phyloP scores from a whole-genome alignment of 2,329 filamentous ascomycete species.

The Raffaelea arxii region DNA sequence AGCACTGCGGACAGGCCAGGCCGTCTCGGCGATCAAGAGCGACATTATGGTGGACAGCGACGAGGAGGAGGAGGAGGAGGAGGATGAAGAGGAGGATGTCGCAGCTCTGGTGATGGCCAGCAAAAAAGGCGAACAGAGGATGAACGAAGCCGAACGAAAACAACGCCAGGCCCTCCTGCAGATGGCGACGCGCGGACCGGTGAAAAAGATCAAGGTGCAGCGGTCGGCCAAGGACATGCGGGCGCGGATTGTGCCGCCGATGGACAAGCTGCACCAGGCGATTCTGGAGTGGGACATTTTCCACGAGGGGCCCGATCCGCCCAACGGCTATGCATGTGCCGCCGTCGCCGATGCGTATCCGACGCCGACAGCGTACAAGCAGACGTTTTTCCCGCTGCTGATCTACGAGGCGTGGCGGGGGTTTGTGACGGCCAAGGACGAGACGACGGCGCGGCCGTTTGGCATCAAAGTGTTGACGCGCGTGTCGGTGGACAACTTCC shows the following conservation, averaged over 20 bases:
- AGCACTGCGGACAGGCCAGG: constrained; percentile 44
- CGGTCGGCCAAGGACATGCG: constrained; percentile 89
- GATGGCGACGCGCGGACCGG: constrained; percentile 46
- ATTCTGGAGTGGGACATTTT: constrained; percentile 96
- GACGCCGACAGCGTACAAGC: constrained; percentile 70
- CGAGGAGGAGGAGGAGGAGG: constrained; percentile 58
- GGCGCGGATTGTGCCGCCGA: constrained; percentile 80
- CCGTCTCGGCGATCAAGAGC: constrained; percentile 57
- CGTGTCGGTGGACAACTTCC: constrained; percentile 82
- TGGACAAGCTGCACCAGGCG: constrained; percentile 73
- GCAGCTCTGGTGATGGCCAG: constrained; percentile 38
- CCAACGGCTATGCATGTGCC: constrained; percentile 62
- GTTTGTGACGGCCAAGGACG: constrained; percentile 82
- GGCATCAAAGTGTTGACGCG: constrained; percentile 82
- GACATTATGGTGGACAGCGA: constrained; percentile 88
- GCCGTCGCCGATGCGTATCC: constrained; percentile 69
- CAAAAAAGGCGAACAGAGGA: constrained; percentile 35
- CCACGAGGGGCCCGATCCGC: constrained; percentile 76
- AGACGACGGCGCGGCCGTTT: constrained; percentile 69
- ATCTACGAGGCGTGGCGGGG: constrained; percentile 93
- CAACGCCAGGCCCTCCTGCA: constrained; percentile 43
- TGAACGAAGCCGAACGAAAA: constrained; percentile 38
- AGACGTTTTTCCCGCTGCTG: constrained; percentile 82
- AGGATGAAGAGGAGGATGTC: constrained; percentile 51
- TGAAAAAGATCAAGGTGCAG: constrained; percentile 73